These are phyloP conservation scores for Phyllosticta capitalensis DNA, from an alignment of 2,329 filamentous ascomycete genomes.

Conservation along the genomic window DNA sequence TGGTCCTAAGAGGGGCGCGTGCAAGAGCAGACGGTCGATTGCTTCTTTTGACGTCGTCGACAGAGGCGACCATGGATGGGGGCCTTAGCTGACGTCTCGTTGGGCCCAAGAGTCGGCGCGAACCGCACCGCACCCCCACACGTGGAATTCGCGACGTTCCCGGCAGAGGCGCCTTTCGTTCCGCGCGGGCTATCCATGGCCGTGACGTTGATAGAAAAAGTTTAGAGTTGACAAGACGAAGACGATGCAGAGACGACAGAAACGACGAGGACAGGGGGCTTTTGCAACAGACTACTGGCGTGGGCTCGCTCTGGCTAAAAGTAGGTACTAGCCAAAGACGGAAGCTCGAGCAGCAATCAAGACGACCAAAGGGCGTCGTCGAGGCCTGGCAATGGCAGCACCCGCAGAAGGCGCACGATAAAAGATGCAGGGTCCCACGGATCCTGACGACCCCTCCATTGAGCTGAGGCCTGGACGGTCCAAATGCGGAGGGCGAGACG, in stretches of 20 bases:
- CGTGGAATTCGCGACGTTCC: not conserved
- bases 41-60: not conserved
- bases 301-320: not conserved
- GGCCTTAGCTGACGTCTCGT: not conserved
- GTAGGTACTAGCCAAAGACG: not conserved
- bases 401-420: slow-evolving; percentile 7
- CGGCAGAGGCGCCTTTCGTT: not conserved
- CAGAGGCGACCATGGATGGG: no score
- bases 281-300: no score
- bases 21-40: not conserved
- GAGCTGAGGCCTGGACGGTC: not conserved
- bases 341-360: not conserved
- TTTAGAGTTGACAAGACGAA: no score
- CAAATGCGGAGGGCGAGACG: not conserved
- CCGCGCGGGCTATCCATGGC: not conserved
- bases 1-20: not conserved
- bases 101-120: not conserved
- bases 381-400: not conserved
- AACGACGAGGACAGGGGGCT: no score
- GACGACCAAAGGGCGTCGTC: not conserved
- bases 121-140: not conserved
- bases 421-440: slow-evolving; percentile 9
- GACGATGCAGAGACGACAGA: no score
- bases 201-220: no score
- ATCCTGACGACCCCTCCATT: slow-evolving; percentile 6